Evolutionary conservation across 2,329 filamentous ascomycete species (phyloP).

Genomic region (Ophiocordyceps camponoti-saundersi): DNA sequence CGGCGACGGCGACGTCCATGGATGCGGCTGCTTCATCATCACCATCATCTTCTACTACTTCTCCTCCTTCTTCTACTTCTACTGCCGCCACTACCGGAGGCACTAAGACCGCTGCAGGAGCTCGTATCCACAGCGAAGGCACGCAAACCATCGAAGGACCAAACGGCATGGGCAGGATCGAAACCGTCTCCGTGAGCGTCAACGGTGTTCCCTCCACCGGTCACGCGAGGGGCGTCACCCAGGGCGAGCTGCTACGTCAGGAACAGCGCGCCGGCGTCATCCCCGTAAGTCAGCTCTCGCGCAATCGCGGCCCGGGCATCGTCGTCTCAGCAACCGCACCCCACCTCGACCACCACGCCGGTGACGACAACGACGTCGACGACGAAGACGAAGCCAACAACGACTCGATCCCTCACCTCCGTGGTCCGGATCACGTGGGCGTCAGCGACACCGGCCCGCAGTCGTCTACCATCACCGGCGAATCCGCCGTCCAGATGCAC

Average conservation of each 20-base stretch:
- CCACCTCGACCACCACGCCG: slow-evolving; percentile 8
- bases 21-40: too few relatives aligned
- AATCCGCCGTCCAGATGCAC: slow-evolving; percentile 28
- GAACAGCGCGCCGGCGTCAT: slow-evolving; percentile 73
- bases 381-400: slow-evolving; percentile 30
- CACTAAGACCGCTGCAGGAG: slow-evolving; percentile 7
- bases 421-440: slow-evolving; percentile 72
- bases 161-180: slow-evolving; percentile 61
- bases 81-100: too few relatives aligned
- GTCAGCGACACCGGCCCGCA: slow-evolving; percentile 76
- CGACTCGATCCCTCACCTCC: slow-evolving; percentile 55
- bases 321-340: slow-evolving; percentile 10
- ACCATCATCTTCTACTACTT: too few relatives aligned
- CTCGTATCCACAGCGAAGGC: slow-evolving; percentile 47
- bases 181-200: slow-evolving; percentile 62
- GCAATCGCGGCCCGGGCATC: slow-evolving; percentile 17
- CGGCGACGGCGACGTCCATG: neutral
- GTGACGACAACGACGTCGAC: slow-evolving; percentile 15
- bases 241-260: slow-evolving; percentile 72
- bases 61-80: too few relatives aligned
- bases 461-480: slow-evolving; percentile 22
- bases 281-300: slow-evolving; percentile 43
- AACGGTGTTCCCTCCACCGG: slow-evolving; percentile 47
- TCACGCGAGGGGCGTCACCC: slow-evolving; percentile 45
- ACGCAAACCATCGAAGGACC: slow-evolving; percentile 70